Base-by-base conservation (phyloP, 345 rosid species). In the Heritiera littoralis region DNA sequence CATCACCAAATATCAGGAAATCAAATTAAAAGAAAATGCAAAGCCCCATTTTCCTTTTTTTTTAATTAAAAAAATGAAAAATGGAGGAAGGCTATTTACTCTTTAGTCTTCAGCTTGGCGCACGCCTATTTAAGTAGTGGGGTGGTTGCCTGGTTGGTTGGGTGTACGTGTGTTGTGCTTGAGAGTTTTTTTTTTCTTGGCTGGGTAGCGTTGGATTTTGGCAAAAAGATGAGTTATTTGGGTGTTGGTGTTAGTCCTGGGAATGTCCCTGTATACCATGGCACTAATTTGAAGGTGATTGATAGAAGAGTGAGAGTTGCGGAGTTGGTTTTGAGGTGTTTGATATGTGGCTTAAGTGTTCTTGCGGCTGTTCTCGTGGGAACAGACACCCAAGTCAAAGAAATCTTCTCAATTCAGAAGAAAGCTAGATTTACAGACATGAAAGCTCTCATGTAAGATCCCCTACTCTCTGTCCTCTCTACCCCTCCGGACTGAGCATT, bases 391-490 rank as follows among this genome's bases (percentile, higher is more conserved):
- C 92, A 96, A 79, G 92, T 89, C 78, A 90, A 80, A 79, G 88
- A 86, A 61, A 91, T 96, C 86, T 94, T 96, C 81, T 77, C 91
- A 6, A 92, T 92, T 67, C 84, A 79, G 82, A 93, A 90, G 90
- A 84, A 67, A 80, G 99, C 99, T 6, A 89, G 66, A 80, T 94
- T 84, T 81, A 91, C 97, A 6, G 99, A 94, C 88, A 91, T 94
- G 97, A 96, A 94, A 85, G 93, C 98, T 9, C 93, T 96, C 41
- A 92, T 94, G 99, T 94, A 84, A 84, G 95, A 76, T 79, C 4
- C 3, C 49, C 51, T 12, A 13, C 40, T 35, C 38, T 35, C n/a
- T 59, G 48, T 55, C 55, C 13, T 64, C 75, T 66, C 20, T 55
- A 13, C 38, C 3, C 54, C 30, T 40, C 35, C 32, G 43, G 43